These are phyloP conservation scores for Medicago arabica DNA, from an alignment of 306 rosid genomes.

Conservation along the genomic window DNA sequence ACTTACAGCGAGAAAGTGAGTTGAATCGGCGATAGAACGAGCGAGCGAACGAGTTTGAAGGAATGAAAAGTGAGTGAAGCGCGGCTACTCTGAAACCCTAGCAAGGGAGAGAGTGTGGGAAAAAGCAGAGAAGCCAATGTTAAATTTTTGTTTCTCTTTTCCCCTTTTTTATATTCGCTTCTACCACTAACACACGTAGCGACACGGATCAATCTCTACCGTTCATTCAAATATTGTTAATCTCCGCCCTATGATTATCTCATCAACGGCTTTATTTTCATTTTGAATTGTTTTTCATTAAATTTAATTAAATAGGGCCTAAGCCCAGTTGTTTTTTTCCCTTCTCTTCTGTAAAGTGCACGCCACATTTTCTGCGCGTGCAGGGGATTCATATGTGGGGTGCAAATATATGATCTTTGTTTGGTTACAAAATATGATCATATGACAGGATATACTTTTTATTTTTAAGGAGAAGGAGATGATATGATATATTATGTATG, in stretches of 20 bases:
- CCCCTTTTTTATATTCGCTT: slow-evolving; percentile 44
- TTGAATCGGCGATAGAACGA: slow-evolving; percentile 42
- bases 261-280: slow-evolving; percentile 53
- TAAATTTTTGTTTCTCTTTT: slow-evolving; percentile 35
- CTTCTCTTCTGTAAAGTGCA: too few species aligned
- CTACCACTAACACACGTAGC: slow-evolving; percentile 18
- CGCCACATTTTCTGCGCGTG: too few species aligned
- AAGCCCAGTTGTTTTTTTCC: too few species aligned
- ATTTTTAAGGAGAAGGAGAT: too few species aligned
- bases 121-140: slow-evolving; percentile 61
- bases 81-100: slow-evolving; percentile 91
- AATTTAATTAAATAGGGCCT: too few species aligned
- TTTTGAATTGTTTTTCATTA: slow-evolving; percentile 13
- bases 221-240: slow-evolving; percentile 37
- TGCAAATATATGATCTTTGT: too few species aligned
- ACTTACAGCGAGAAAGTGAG: slow-evolving; percentile 49
- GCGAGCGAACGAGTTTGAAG: slow-evolving; percentile 27
- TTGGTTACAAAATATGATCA: too few species aligned
- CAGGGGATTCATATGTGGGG: too few species aligned
- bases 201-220: slow-evolving; percentile 25
- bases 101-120: slow-evolving; percentile 70
- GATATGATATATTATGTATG: too few species aligned
- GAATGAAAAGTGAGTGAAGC: slow-evolving; percentile 26
- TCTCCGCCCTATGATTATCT: neutral
- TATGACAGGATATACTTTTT: too few species aligned